These are phyloP conservation scores for Saururus chinensis DNA, from an alignment of 164 flowering plant genomes.

Conservation along the genomic window DNA sequence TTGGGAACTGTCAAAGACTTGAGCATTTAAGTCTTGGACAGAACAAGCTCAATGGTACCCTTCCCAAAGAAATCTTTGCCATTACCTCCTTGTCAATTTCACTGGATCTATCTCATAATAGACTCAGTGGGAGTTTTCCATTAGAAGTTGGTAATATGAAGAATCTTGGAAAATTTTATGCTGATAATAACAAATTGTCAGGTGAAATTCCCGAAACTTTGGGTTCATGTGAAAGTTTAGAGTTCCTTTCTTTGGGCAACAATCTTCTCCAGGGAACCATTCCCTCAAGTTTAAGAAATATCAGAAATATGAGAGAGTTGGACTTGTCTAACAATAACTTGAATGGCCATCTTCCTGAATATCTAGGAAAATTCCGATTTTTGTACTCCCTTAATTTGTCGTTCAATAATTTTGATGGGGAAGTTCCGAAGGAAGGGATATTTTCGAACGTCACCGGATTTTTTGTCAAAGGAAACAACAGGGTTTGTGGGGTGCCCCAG, in stretches of 20 bases:
- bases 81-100: neutral
- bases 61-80: conserved; percentile 4
- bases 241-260: too few species aligned
- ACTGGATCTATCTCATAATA: conserved; percentile 6
- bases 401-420: too few species aligned
- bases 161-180: conserved; percentile 2
- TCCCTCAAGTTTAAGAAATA: too few species aligned
- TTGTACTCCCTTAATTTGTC: too few species aligned
- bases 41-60: conserved; percentile 7
- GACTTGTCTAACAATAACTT: conserved; percentile 9
- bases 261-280: too few species aligned
- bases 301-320: neutral
- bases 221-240: too few species aligned
- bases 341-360: too few species aligned
- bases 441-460: conserved; percentile 16
- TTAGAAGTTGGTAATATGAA: conserved; percentile 12
- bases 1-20: conserved; percentile 1
- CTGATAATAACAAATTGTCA: conserved; percentile 6
- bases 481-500: conserved; percentile 9
- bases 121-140: conserved; percentile 15
- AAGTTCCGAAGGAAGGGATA: conserved; percentile 4
- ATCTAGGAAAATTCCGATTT: too few species aligned
- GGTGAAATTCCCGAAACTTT: too few species aligned
- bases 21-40: neutral
- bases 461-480: conserved; percentile 3